Base-by-base conservation (phyloP, 768 basidiomycete genomes). In the Hemileccinum rubropunctum region DNA sequence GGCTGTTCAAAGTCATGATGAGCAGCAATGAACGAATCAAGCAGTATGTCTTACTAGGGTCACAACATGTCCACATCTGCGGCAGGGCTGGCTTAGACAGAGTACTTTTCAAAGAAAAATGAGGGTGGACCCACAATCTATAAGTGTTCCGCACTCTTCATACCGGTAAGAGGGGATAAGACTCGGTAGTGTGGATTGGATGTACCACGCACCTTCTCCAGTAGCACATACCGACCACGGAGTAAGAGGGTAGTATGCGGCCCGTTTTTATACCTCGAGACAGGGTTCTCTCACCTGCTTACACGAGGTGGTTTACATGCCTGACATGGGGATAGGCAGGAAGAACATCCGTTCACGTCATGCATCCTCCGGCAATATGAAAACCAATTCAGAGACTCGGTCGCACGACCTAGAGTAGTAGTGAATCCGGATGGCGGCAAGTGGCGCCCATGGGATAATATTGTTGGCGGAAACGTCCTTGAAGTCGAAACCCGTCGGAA, bases 111-210 rank as follows among this genome's bases (percentile, higher is more conserved):
- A 14, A 39, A 42, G 21, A 21, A 10, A 33, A 42, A 35, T 37
- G 17, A 10, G 2, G 12, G 46, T 37, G 28, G 36, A 65, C 75
- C 65, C 61, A 81, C 82, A 48, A 65, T 63, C 59, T 77, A 58
- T 81, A 83, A 34, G 76, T 66, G 60, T 83, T 81, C 47, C 74
- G 74, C 46, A 83, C 82, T 63, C 82, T 83, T 64, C 28, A 42
- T 32, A 2, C 45, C n/a, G 27, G 34, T 21, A 45, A 45, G 46
- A 41, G 32, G 15, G 23, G 35, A 48, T 72, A 34, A 71, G 65
- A 32, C 15, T 28, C 14, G 27, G 48, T 11, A 23, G 44, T 12
- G 48, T 23, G 15, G 27, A 43, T 26, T 15, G 43, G 32, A 44
- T 28, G 43, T 28, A 37, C 39, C 17, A 60, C 80, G 70, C 55